Conservation (phyloP, 345 rosid genomes). For the Salix koriyanagi region DNA sequence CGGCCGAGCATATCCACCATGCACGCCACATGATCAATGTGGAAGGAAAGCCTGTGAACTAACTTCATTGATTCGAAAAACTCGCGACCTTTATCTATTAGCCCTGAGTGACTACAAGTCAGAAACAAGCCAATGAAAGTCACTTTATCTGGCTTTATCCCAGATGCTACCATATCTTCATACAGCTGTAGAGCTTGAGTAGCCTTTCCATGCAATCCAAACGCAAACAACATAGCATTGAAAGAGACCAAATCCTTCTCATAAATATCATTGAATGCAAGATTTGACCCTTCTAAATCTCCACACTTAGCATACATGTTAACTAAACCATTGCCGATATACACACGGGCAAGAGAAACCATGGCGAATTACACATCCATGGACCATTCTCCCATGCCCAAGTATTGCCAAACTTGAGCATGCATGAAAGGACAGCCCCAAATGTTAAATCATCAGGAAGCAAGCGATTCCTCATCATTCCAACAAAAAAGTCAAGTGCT, state of each 20-base stretch:
- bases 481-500: conserved; percentile 51
- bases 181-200: conserved; percentile 47
- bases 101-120: conserved; percentile 79
- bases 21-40: conserved; percentile 60
- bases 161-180: conserved; percentile 49
- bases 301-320: conserved; percentile 84
- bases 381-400: conserved; percentile 65
- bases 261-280: conserved; percentile 46
- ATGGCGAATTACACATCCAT: conserved; percentile 45
- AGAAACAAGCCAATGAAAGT: conserved; percentile 68
- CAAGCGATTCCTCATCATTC: conserved; percentile 40
- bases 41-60: conserved; percentile 41
- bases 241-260: conserved; percentile 67
- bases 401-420: conserved; percentile 63
- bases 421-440: conserved; percentile 64
- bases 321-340: conserved; percentile 64
- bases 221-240: conserved; percentile 70
- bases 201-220: conserved; percentile 66
- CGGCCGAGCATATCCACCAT: conserved; percentile 83
- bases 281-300: conserved; percentile 42
- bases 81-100: conserved; percentile 47
- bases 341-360: conserved; percentile 57
- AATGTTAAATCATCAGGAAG: conserved; percentile 45
- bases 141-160: conserved; percentile 60
- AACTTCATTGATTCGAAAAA: conserved; percentile 45